A percentile compares a stretch with the other conserved stretches of the same genome.
These are phyloP conservation scores for Meripilus lineatus DNA, from an alignment of 1,284 basidiomycete genomes.

Conservation along the genomic window DNA sequence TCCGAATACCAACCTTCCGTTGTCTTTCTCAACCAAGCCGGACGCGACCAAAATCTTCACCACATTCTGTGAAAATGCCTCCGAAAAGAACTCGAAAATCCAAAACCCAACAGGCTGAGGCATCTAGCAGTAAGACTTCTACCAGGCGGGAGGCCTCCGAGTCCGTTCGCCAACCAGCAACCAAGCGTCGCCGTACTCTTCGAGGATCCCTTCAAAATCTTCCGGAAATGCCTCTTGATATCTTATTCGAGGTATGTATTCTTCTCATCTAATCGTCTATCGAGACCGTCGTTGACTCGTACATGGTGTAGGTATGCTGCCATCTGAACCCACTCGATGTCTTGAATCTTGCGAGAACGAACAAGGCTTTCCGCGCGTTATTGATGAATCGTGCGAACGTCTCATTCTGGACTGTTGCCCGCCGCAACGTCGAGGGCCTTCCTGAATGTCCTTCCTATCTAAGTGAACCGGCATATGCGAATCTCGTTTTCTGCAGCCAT, in stretches of 20 bases:
- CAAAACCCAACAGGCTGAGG: too few relatives aligned
- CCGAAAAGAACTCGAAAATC: too few relatives aligned
- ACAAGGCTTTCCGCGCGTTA: conserved; percentile 29
- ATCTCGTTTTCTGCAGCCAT: conserved; percentile 21
- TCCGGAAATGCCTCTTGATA: conserved; percentile 21
- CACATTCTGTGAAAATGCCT: too few relatives aligned
- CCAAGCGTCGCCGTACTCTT: too few relatives aligned
- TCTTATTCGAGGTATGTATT: conserved; percentile 16
- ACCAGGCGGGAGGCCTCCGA: too few relatives aligned
- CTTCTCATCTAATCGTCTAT: background rate
- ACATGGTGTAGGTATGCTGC: conserved; percentile 38
- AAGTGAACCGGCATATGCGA: conserved; percentile 28
- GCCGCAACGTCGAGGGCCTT: conserved; percentile 13
- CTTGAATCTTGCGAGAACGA: conserved; percentile 36
- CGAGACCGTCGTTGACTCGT: background rate
- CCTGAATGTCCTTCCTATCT: conserved; percentile 28
- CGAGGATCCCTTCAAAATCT: conserved; percentile 3
- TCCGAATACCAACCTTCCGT: too few relatives aligned
- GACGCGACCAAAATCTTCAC: too few relatives aligned
- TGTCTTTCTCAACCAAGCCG: too few relatives aligned
- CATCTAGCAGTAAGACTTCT: too few relatives aligned
- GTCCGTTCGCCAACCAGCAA: too few relatives aligned
- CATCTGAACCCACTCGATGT: conserved; percentile 43
- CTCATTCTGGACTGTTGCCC: conserved; percentile 37
- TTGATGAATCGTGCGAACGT: conserved; percentile 32